Evolutionary conservation across 106 monocot species (phyloP), one percentile per base, ranked within the genome.

Genomic region (Agapanthus africanus): DNA sequence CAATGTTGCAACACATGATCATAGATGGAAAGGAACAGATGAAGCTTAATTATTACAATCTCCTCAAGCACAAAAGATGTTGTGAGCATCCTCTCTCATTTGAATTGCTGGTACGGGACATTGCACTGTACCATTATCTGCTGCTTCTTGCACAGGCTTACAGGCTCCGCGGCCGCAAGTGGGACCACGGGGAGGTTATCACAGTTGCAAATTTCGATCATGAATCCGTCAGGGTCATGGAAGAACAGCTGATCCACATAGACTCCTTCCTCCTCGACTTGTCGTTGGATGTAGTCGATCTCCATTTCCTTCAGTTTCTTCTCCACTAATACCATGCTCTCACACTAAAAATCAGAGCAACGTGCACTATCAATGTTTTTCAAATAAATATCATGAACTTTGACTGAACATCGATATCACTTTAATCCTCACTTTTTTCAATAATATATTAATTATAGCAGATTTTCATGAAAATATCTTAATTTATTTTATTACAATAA

Each of bases 151-250:
- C 90, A 90, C 11, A 47, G 83, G 16, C 70, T 38, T 26, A 71
- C 19, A 10, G 65, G 7, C 35, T 63, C 34, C 4, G 41, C 10
- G 35, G 54, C 23, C 6, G 28, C 90, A 0, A 86, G 82, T 0
- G 95, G 73, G 63, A 91, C 62, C 50, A 94, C 84, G 2, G 87
- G 93, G 11, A 95, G 81, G 47, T 86, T 82, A n/a, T 95, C 91
- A 65, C 95, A 95, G 76, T 95, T 91, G 88, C 95, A 95, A 47
- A 95, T 80, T 71, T 95, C 95, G 75, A 95, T 86, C 95, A 91
- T 95, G 85, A 86, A 91, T 13, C 83, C 88, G 31, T 95, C 91
- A 0, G 95, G 95, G 54, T 95, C 95, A 26, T 95, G 91, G 78
- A 95, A 95, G 86, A 95, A 95, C 59, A 95, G 71, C 69, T 95